These are phyloP conservation scores for Penicillium sp. DNA, from an alignment of 2,329 filamentous ascomycete species.

Conservation along the genomic window DNA sequence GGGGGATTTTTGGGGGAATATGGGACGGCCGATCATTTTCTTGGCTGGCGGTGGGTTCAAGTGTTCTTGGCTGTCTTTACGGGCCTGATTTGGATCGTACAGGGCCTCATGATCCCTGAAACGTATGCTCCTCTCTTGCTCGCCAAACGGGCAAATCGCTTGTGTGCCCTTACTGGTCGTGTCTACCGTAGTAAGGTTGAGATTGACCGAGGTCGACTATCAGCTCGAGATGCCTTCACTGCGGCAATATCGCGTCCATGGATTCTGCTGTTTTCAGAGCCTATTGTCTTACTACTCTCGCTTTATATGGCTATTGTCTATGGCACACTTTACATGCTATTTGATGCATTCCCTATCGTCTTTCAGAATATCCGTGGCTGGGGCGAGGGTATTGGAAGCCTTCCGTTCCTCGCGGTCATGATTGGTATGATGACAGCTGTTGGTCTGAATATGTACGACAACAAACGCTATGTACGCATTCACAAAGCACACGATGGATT, in stretches of 20 bases:
- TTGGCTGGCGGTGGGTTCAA: slow-evolving; percentile 50
- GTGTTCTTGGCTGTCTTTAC: slow-evolving; percentile 48
- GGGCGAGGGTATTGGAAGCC: slow-evolving; percentile 26
- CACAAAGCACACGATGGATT: slow-evolving; percentile 39
- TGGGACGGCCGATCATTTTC: slow-evolving; percentile 14
- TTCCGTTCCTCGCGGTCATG: slow-evolving; percentile 15
- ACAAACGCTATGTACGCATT: slow-evolving; percentile 13
- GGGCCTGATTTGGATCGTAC: slow-evolving; percentile 47
- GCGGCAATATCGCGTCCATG: slow-evolving; percentile 49
- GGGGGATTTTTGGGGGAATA: slow-evolving; percentile 53
- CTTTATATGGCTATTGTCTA: slow-evolving; percentile 51
- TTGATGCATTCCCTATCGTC: slow-evolving; percentile 51
- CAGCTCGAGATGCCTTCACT: slow-evolving; percentile 37
- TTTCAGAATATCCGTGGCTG: slow-evolving; percentile 47
- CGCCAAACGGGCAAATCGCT: slow-evolving; percentile 44
- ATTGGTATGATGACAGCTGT: slow-evolving; percentile 15
- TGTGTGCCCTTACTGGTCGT: slow-evolving; percentile 48
- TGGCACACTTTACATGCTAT: slow-evolving; percentile 51
- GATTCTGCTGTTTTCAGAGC: slow-evolving; percentile 48
- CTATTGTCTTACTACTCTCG: slow-evolving; percentile 49
- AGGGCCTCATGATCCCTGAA: slow-evolving; percentile 45
- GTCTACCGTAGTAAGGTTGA: slow-evolving; percentile 41
- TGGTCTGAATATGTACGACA: slow-evolving; percentile 12
- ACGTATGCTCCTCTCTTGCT: slow-evolving; percentile 53
- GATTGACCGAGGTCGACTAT: slow-evolving; percentile 40